These are phyloP conservation scores for Camellia oleifera DNA, from an alignment of 179 eudicot genomes.

Conservation along the genomic window DNA sequence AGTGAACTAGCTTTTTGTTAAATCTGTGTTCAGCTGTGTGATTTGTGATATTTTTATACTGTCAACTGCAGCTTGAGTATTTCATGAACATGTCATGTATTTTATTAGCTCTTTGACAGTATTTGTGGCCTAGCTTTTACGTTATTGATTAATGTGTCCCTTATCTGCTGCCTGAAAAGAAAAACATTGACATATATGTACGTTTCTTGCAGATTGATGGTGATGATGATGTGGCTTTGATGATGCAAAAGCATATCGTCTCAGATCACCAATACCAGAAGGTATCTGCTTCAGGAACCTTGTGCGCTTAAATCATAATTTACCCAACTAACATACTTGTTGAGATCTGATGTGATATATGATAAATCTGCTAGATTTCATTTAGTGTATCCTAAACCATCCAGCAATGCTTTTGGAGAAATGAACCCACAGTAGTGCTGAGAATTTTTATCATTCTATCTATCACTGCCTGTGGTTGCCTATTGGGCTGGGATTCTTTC, in stretches of 20 bases:
- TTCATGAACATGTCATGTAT: background rate
- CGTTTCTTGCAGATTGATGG: slow-evolving; percentile 53
- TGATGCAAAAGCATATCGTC: slow-evolving; percentile 68
- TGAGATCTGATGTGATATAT: background rate
- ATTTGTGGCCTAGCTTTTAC: background rate
- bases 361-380: background rate
- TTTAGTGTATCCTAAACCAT: background rate
- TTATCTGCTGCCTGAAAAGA: background rate
- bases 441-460: background rate
- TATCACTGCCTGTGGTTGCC: background rate
- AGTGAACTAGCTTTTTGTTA: too few species aligned
- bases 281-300: slow-evolving; percentile 39
- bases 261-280: slow-evolving; percentile 72
- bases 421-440: background rate
- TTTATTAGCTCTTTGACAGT: background rate
- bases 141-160: background rate
- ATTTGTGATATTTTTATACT: background rate
- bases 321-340: background rate
- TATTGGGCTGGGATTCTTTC: background rate
- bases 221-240: slow-evolving; percentile 53
- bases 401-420: background rate
- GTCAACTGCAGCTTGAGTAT: background rate
- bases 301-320: slow-evolving; percentile 3
- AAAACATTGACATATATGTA: background rate
- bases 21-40: background rate